A percentile compares a stretch with the other conserved stretches of the same genome.
Evolutionary conservation across 805 yeast genomes (phyloP).

Genomic region (Schwanniomyces sp.): DNA sequence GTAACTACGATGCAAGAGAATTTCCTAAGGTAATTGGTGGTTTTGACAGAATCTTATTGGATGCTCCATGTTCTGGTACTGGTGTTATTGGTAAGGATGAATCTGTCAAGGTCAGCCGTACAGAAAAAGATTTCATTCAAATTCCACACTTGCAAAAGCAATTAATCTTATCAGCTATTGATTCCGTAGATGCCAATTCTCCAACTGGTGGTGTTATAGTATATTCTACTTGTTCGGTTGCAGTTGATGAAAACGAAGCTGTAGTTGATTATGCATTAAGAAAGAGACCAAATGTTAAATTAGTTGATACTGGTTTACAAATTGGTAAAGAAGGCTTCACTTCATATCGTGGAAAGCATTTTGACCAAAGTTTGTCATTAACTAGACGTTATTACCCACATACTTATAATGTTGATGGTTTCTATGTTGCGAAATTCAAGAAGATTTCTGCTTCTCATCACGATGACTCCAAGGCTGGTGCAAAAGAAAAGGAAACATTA

Average conservation of each 20-base stretch:
- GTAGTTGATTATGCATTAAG: slow-evolving; percentile 97
- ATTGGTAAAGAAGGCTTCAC: slow-evolving; percentile 97
- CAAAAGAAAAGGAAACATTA: slow-evolving; percentile 75
- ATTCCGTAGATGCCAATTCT: slow-evolving; percentile 92
- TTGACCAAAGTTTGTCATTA: slow-evolving; percentile 70
- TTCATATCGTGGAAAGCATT: slow-evolving; percentile 88
- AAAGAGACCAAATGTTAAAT: slow-evolving; percentile 92
- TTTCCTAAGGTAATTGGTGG: slow-evolving; percentile 99
- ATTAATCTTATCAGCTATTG: slow-evolving; percentile 89
- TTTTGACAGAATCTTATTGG: slow-evolving; percentile 88
- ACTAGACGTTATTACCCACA: slow-evolving; percentile 98
- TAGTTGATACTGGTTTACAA: slow-evolving; percentile 87
- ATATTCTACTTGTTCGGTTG: slow-evolving; percentile 97
- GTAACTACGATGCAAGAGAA: slow-evolving; percentile 97
- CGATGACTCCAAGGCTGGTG: slow-evolving; percentile 84
- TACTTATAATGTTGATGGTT: slow-evolving; percentile 97
- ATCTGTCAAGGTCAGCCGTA: slow-evolving; percentile 87
- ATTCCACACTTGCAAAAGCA: slow-evolving; percentile 97
- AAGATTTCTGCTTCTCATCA: slow-evolving; percentile 85
- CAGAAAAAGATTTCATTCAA: slow-evolving; percentile 94
- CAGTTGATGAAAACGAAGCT: slow-evolving; percentile 97
- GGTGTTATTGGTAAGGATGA: slow-evolving; percentile 99
- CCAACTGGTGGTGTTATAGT: slow-evolving; percentile 92
- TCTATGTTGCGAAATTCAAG: slow-evolving; percentile 94
- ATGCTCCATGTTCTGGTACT: slow-evolving; percentile 99